Base-by-base conservation (phyloP, 2,329 filamentous ascomycete species). In the Ophiostoma triangulosporum region DNA sequence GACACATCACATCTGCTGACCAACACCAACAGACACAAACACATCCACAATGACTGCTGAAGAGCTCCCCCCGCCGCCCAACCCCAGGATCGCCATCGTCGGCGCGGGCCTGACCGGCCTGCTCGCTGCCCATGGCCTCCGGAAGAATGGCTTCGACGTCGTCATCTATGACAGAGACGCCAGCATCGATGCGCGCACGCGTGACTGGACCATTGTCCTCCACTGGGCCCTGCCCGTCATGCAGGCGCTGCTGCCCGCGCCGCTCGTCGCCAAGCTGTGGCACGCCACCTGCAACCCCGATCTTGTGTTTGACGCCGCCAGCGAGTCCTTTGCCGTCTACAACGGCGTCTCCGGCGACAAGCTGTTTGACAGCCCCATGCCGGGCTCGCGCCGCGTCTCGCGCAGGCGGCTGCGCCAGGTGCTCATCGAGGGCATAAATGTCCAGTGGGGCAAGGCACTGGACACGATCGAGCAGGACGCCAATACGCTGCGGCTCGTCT, bases 181-280 rank as follows among this genome's bases (percentile, higher is more conserved):
- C 1, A 57, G 60, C 50, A 45, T 67, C 53, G 58, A 63, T 8
- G 60, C 60, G 22, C 63, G 66, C 8, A 48, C 54, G 3, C 65
- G 67, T 52, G 67, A 69, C 60, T 69, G 67, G 68, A 66, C 64
- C n/a, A 68, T 70, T 31, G 60, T 67, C 11, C 57, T 70, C 22
- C 68, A 69, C 56, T 71, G 69, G 69, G 68, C 64, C 12, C 63
- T 69, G 59, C 63, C 66, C 1, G 59, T 61, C 6, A 62, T 71
- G 49, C 57, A 53, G 40, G 58, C 65, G 45, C 57, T 70, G 48
- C 60, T 71, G 2, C 67, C 69, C 1, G 54, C 62, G 40, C 5
- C 11, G 22, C 40, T 45, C 22, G 55, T 64, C 22, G 58, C 58
- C 6, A 60, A 60, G 17, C 54, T 71, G 6, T 56, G 62, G 8